A percentile compares a stretch with the other conserved stretches of the same genome.
Evolutionary conservation across 2,329 filamentous ascomycete species (phyloP).

Genomic region (Fusarium floridanum): DNA sequence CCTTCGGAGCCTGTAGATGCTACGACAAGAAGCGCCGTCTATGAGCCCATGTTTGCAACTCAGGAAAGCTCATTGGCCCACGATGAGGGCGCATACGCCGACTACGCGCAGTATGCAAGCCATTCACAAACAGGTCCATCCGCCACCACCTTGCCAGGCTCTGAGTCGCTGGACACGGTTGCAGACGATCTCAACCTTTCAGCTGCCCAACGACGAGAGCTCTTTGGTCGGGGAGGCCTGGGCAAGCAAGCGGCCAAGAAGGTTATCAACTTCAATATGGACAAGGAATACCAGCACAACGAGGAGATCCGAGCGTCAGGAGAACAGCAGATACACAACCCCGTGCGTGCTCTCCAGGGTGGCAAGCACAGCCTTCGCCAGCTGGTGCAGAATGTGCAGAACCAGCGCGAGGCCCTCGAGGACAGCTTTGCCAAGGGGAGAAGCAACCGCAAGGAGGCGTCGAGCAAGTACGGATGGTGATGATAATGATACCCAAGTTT

Average conservation of each 20-base stretch:
- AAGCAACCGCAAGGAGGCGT: slow-evolving; percentile 84
- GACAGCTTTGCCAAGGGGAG: slow-evolving; percentile 89
- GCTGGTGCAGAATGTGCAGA: slow-evolving; percentile 84
- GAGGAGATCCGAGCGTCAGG: slow-evolving; percentile 79
- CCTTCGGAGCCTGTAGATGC: slow-evolving; percentile 40
- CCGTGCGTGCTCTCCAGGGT: slow-evolving; percentile 86
- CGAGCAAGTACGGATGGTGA: slow-evolving; percentile 85
- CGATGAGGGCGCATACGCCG: slow-evolving; percentile 45
- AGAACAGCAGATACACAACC: slow-evolving; percentile 81
- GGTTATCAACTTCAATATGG: slow-evolving; percentile 89
- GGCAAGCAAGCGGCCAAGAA: slow-evolving; percentile 60
- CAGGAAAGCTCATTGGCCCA: slow-evolving; percentile 37
- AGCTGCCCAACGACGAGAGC: slow-evolving; percentile 80
- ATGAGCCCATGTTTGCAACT: slow-evolving; percentile 66
- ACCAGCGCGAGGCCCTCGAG: slow-evolving; percentile 87
- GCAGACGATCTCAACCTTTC: slow-evolving; percentile 85
- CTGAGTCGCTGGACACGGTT: slow-evolving; percentile 76
- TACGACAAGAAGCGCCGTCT: slow-evolving; percentile 50
- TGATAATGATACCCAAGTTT: slow-evolving; percentile 46
- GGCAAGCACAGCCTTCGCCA: slow-evolving; percentile 89
- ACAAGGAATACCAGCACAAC: slow-evolving; percentile 87
- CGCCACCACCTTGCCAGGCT: slow-evolving; percentile 45
- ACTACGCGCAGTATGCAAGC: slow-evolving; percentile 49
- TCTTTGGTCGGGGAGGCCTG: slow-evolving; percentile 79
- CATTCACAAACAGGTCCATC: slow-evolving; percentile 49